Evolutionary conservation across 805 yeast genomes (phyloP).

Genomic region (Pichia rugopelliculosa): DNA sequence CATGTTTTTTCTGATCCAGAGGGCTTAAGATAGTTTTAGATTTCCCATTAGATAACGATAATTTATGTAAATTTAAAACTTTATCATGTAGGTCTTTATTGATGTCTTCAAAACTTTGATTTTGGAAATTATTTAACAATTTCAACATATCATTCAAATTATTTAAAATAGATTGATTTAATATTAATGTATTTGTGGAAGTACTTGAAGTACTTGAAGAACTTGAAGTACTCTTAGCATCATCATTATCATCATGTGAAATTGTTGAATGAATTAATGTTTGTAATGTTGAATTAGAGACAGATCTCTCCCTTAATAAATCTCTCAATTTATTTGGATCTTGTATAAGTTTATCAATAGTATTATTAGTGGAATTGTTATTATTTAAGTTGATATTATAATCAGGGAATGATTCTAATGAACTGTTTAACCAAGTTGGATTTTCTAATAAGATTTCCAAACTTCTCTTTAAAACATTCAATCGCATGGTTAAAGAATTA

Average conservation of each 20-base stretch:
- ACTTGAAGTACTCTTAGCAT: not conserved
- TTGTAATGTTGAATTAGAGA: conserved; percentile 41
- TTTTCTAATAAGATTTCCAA: conserved; percentile 63
- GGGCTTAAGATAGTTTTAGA: conserved; percentile 16
- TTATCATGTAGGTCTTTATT: conserved; percentile 21
- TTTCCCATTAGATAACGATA: conserved; percentile 39
- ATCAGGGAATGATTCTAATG: conserved; percentile 12
- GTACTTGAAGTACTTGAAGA: not conserved
- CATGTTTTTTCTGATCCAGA: conserved; percentile 25
- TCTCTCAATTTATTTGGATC: not conserved
- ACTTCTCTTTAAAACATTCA: conserved; percentile 69
- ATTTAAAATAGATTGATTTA: not conserved
- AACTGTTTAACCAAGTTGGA: conserved; percentile 37
- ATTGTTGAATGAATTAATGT: conserved; percentile 31
- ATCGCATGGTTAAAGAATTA: conserved; percentile 66
- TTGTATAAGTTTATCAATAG: not conserved
- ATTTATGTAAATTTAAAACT: conserved; percentile 50
- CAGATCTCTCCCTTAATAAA: conserved; percentile 32
- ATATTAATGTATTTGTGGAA: not conserved
- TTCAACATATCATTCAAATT: conserved; percentile 5
- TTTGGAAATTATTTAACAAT: conserved; percentile 2
- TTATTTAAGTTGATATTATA: conserved; percentile 1
- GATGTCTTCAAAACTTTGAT: conserved; percentile 10
- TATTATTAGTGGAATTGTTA: not conserved
- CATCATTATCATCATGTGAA: not conserved